Evolutionary conservation across 2,329 filamentous ascomycete species (phyloP).

Genomic region (Cadophora luteo-olivacea): DNA sequence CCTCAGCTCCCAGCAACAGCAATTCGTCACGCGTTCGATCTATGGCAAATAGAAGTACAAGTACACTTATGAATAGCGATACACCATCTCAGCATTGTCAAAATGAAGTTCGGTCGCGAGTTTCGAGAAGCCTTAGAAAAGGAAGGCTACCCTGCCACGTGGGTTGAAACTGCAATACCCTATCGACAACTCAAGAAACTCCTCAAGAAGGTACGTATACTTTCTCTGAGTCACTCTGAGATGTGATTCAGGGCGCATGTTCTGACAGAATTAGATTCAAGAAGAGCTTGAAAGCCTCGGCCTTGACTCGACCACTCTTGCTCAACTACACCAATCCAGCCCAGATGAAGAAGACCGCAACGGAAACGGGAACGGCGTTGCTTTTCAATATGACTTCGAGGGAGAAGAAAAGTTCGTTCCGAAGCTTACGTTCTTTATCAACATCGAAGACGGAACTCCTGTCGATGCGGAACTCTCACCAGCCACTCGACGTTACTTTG

Average conservation of each 20-base stretch:
- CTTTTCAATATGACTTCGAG: constrained; percentile 62
- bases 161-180: constrained; percentile 77
- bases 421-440: constrained; percentile 73
- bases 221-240: neutral
- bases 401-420: constrained; percentile 64
- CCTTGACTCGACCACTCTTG: constrained; percentile 73
- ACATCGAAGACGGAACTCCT: constrained; percentile 69
- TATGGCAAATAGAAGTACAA: neutral
- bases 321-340: constrained; percentile 59
- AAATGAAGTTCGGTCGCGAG: constrained; percentile 87
- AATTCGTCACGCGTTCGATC: constrained; percentile 14
- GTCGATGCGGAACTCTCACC: constrained; percentile 68
- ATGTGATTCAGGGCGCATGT: neutral
- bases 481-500: constrained; percentile 65
- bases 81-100: constrained; percentile 9
- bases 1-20: constrained; percentile 1
- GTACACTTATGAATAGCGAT: constrained; percentile 1
- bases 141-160: constrained; percentile 77
- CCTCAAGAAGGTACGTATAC: constrained; percentile 72
- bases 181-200: constrained; percentile 89
- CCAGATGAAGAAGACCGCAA: constrained; percentile 22
- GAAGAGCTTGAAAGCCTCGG: constrained; percentile 74
- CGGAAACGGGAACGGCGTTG: constrained; percentile 33
- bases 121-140: constrained; percentile 73
- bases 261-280: constrained; percentile 42